These are phyloP conservation scores for Penicillium sp. DNA, from an alignment of 2,329 filamentous ascomycete genomes.

Conservation along the genomic window DNA sequence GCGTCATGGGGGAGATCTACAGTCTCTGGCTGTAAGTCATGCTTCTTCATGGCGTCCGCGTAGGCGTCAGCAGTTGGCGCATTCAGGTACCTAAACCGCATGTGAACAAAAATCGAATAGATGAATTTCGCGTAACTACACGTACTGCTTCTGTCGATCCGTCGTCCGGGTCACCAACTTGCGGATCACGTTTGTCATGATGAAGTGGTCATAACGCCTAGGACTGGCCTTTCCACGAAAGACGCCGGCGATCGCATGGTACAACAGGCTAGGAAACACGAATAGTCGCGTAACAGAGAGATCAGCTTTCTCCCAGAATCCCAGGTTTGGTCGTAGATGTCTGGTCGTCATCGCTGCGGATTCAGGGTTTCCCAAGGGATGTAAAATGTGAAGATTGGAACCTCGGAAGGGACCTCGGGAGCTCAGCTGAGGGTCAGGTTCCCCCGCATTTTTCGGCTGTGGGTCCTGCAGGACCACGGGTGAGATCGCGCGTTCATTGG, in stretches of 20 bases:
- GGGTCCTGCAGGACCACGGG: neutral
- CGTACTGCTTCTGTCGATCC: constrained; percentile 35
- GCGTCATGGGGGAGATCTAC: constrained; percentile 34
- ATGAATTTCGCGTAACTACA: neutral
- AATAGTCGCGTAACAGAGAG: constrained; percentile 29
- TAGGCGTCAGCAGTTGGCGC: constrained; percentile 30
- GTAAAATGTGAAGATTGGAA: no score
- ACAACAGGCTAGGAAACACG: constrained; percentile 27
- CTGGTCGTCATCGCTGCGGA: constrained; percentile 1
- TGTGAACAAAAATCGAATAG: neutral
- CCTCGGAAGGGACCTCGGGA: neutral
- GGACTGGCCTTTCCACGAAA: constrained; percentile 43
- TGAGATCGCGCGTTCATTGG: neutral
- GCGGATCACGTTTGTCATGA: constrained; percentile 35
- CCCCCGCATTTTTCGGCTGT: neutral
- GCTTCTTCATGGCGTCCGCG: constrained; percentile 24
- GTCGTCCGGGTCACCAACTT: constrained; percentile 25
- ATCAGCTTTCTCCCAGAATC: constrained; percentile 38
- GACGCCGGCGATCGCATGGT: constrained; percentile 35
- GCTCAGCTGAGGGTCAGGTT: neutral
- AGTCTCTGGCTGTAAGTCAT: constrained; percentile 29
- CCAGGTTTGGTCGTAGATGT: constrained; percentile 28
- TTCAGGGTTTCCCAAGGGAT: neutral
- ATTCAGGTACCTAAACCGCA: constrained; percentile 23
- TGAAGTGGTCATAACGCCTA: constrained; percentile 37